Base-by-base conservation (phyloP, 805 yeast genomes). In the Schizosaccharomyces cryophilus region DNA sequence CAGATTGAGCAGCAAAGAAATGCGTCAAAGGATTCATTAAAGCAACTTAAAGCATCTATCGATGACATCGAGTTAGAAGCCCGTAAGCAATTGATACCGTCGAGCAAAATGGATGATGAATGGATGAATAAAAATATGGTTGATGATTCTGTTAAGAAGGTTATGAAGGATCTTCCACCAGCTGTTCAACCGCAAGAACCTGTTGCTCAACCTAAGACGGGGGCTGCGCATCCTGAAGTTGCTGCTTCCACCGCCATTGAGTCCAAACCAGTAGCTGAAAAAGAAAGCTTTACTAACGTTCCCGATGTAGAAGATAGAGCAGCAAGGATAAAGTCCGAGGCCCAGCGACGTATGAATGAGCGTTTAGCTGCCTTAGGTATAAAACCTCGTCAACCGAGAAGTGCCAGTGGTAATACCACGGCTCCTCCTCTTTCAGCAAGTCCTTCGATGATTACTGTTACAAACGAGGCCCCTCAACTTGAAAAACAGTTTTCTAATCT, bases 301-400 rank as follows among this genome's bases (percentile, higher is more conserved):
- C 13, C 51, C 4, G 26, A 21, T 24, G 76, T 85, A 1, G 84
- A 80, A 62, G 89, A 85, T 58, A 75, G 94, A 63, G 79, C 93
- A 4, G 84, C 86, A n/a, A 78, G 80, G 66, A 81, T 87, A 61
- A 87, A 86, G 69, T 90, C 87, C 19, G 90, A 85, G 67, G 87
- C 87, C 2, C 79, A 79, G 66, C 81, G 82, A 67, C 79, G 85
- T 71, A 87, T 88, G 96, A 82, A 81, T 63, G 95, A 85, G 66
- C 77, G 87, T 66, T 75, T 87, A 67, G 95, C 94, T 2, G 84
- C 82, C 64, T 75, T 87, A 62, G 95, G 95, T 2, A 78, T 87
- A 63, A 63, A 63, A n/a, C 66, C 68, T 72, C 38, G 54, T 24
- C 51, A 45, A n/a, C 21, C 13, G 17, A 24, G 51, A 19, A 45